Evolutionary conservation across 2,329 filamentous ascomycete species (phyloP).

Genomic region (Beauveria asiatica): DNA sequence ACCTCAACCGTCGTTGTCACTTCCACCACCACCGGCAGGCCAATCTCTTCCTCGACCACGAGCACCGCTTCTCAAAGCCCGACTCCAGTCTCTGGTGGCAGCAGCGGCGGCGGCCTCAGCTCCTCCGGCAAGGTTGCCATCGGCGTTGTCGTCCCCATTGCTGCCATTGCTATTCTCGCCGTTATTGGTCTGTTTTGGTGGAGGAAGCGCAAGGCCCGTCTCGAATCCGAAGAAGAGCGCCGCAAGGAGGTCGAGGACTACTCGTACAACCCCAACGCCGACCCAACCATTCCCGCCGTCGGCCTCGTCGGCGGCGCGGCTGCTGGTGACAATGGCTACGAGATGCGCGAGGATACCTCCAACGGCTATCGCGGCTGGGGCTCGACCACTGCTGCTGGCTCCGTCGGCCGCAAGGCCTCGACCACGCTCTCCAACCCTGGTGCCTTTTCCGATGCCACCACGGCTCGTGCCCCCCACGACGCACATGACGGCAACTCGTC

Average conservation of each 20-base stretch:
- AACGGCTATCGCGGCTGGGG: slow-evolving; percentile 94
- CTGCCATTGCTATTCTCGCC: slow-evolving; percentile 73
- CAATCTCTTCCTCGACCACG: slow-evolving; percentile 19
- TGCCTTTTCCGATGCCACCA: slow-evolving; percentile 65
- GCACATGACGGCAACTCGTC: slow-evolving; percentile 47
- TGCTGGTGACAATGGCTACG: slow-evolving; percentile 44
- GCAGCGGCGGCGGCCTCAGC: slow-evolving; percentile 38
- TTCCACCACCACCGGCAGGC: slow-evolving; percentile 16
- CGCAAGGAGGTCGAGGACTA: slow-evolving; percentile 97
- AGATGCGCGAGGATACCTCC: slow-evolving; percentile 69
- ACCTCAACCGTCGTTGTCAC: slow-evolving; percentile 22
- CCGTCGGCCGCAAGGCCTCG: slow-evolving; percentile 72
- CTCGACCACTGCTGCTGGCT: slow-evolving; percentile 58
- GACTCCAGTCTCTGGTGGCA: slow-evolving; percentile 21
- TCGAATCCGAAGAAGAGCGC: slow-evolving; percentile 76
- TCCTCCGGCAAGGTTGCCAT: slow-evolving; percentile 73
- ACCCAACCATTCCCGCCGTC: slow-evolving; percentile 61
- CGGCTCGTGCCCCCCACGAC: slow-evolving; percentile 53
- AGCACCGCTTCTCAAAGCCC: slow-evolving; percentile 20
- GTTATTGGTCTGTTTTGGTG: slow-evolving; percentile 73
- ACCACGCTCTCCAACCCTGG: slow-evolving; percentile 78
- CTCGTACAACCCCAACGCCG: slow-evolving; percentile 93
- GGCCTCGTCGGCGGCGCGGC: slow-evolving; percentile 33
- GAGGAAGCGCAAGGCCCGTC: slow-evolving; percentile 79
- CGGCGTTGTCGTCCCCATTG: slow-evolving; percentile 89